Percentiles rank a stretch among this genome's conserved stretches.
Conservation (phyloP, 78 protist species). For the Dictyostelium firmibasis region DNA sequence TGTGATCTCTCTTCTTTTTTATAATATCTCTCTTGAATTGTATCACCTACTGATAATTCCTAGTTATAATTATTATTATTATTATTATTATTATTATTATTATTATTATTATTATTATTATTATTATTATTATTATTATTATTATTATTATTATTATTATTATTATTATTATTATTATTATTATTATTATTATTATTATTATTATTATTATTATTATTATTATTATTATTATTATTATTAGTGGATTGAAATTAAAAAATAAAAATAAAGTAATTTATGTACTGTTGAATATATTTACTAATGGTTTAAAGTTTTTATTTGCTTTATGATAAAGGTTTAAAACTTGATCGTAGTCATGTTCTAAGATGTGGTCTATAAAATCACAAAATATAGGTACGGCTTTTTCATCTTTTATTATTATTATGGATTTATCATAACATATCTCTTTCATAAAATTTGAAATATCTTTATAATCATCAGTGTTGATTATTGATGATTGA, state of each 20-base stretch:
- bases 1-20: slow-evolving; percentile 37
- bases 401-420: not conserved
- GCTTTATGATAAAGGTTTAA: not conserved
- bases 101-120: too few relatives aligned
- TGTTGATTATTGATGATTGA: not conserved
- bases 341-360: not conserved
- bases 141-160: too few relatives aligned
- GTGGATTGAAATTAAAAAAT: not conserved
- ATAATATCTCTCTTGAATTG: not conserved
- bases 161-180: too few relatives aligned
- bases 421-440: not conserved
- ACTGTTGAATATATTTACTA: not conserved
- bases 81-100: too few relatives aligned
- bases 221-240: not conserved
- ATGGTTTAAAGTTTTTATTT: not conserved
- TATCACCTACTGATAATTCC: slow-evolving; percentile 21
- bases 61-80: not conserved
- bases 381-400: not conserved
- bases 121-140: too few relatives aligned
- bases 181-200: too few relatives aligned
- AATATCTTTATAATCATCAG: too few relatives aligned
- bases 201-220: too few relatives aligned
- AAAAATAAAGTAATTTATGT: not conserved
- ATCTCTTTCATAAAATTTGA: slow-evolving; percentile 1
- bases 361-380: slow-evolving; percentile 3